These are phyloP conservation scores for Jatropha podagrica DNA, from an alignment of 441 rosid genomes.

Conservation along the genomic window DNA sequence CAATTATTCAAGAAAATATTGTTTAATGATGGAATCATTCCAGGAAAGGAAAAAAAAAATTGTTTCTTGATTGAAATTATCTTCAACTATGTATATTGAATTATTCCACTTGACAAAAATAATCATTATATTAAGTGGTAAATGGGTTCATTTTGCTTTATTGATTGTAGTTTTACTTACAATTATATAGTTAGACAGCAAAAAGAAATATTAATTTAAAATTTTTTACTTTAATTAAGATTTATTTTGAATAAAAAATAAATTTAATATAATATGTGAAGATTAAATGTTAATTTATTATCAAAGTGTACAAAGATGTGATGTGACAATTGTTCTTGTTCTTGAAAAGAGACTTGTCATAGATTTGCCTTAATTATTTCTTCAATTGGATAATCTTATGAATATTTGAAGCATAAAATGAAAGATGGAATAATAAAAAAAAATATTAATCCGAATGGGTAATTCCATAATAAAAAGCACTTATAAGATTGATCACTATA, in stretches of 20 bases:
- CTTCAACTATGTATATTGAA: background rate
- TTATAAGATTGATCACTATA: too few species aligned
- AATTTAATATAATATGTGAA: background rate
- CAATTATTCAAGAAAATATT: background rate
- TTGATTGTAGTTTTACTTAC: background rate
- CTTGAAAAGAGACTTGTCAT: background rate
- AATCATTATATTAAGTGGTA: background rate
- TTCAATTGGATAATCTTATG: background rate
- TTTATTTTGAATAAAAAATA: too few species aligned
- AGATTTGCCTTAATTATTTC: background rate
- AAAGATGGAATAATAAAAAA: background rate
- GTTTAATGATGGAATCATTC: conserved; percentile 2
- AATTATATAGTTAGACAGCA: too few species aligned
- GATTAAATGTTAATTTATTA: too few species aligned
- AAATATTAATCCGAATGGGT: too few species aligned
- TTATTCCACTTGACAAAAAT: background rate
- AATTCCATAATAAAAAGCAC: too few species aligned
- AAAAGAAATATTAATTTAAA: too few species aligned
- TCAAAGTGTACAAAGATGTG: too few species aligned
- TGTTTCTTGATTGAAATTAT: background rate
- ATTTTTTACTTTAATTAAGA: too few species aligned
- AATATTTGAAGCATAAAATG: background rate
- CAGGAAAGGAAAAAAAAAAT: too few species aligned
- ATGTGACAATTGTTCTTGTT: background rate
- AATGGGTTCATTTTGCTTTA: too few species aligned